Evolutionary conservation across 768 basidiomycete species (phyloP), one percentile per base, ranked within the genome.

Genomic region (Macrolepiota albuminosa): DNA sequence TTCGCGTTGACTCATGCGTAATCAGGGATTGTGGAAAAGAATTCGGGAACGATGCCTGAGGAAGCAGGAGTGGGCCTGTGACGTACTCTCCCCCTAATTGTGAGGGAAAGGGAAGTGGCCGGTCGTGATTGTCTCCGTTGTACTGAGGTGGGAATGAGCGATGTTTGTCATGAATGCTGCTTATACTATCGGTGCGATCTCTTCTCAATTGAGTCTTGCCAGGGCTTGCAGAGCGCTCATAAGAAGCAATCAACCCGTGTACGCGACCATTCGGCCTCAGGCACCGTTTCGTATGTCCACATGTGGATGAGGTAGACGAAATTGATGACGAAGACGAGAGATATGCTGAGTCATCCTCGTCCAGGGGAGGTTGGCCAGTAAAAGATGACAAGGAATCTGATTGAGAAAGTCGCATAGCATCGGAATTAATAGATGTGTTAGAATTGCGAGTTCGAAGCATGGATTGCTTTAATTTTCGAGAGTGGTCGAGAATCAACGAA

Each of bases 381-480:
- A 58, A 57, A 21, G 64, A 59, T 1, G 64, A 63, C 37, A 40
- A 18, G 2, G 53, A 54, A 36, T 51, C 50, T 16, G 64, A 51
- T 29, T 37, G 56, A 13, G 53, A 47, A 24, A 39, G 24, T 1
- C 16, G 47, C 31, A 16, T 36, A 18, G 31, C 14, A 42, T 51
- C 18, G 5, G 1, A 16, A 37, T 54, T 45, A 31, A 14, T 43
- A 37, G 7, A 49, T 37, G 31, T 26, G 51, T 40, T 60, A 6
- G 29, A 43, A 26, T 62, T 33, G 24, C 81, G 78, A 16, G 82
- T 83, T 37, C 81, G 81, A 33, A 88, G 74, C 53, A 82, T 73
- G 56, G 80, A 79, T 63, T 84, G 81, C 34, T 86, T 80, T 6
- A 91, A 79, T 34, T 72, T 75, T 21, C 81, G 83, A 1, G 84